Conservation (phyloP, 108 stramenopile genomes). For the Licmophora abbreviata region DNA sequence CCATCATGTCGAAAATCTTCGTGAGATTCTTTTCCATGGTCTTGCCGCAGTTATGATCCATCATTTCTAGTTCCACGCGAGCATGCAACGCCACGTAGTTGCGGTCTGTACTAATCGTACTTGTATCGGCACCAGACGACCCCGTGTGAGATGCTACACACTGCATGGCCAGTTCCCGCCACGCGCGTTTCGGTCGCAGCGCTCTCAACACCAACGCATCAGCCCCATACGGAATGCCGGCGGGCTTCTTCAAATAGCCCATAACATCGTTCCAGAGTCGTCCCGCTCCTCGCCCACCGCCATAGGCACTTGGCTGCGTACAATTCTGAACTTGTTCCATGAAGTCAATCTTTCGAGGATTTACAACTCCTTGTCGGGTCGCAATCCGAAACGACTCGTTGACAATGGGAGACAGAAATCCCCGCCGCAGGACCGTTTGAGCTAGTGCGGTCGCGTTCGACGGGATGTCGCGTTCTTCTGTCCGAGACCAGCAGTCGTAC, state of each 20-base stretch:
- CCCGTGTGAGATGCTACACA: slow-evolving; percentile 8
- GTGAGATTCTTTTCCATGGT: slow-evolving; percentile 56
- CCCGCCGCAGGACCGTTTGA: slow-evolving; percentile 1
- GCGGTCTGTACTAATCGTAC: background rate
- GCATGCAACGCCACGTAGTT: slow-evolving; percentile 62
- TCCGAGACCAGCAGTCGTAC: slow-evolving; percentile 6
- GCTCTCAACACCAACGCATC: slow-evolving; percentile 14
- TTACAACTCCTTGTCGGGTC: slow-evolving; percentile 1
- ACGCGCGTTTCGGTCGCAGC: slow-evolving; percentile 17
- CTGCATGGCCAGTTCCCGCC: slow-evolving; percentile 19
- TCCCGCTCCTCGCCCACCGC: slow-evolving; percentile 26
- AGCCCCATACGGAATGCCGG: background rate
- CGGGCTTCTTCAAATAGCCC: background rate
- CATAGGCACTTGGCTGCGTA: slow-evolving; percentile 23
- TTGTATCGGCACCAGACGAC: background rate
- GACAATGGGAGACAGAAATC: slow-evolving; percentile 16
- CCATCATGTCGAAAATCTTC: slow-evolving; percentile 37
- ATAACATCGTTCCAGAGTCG: slow-evolving; percentile 29
- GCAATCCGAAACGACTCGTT: slow-evolving; percentile 2
- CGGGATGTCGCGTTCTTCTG: too few relatives aligned
- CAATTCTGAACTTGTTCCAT: slow-evolving; percentile 15
- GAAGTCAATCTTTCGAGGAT: slow-evolving; percentile 24
- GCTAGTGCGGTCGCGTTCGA: background rate
- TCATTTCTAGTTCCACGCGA: slow-evolving; percentile 74
- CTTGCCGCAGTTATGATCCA: slow-evolving; percentile 40